Evolutionary conservation across 2,329 filamentous ascomycete species (phyloP).

Genomic region (Apiospora malaysiana): DNA sequence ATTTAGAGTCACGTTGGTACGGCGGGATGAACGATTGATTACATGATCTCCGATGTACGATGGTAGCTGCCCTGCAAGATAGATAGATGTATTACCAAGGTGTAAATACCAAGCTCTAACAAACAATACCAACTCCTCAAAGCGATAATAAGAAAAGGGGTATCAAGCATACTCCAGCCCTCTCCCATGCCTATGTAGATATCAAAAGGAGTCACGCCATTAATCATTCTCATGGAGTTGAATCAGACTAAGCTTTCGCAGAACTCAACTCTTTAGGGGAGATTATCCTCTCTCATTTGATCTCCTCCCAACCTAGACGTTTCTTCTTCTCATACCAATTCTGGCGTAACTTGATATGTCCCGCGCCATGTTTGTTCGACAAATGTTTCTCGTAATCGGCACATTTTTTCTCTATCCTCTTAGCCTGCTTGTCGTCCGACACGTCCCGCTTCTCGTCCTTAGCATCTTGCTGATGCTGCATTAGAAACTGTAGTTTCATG

Average conservation of each 20-base stretch:
- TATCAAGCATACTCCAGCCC: slow-evolving; percentile 13
- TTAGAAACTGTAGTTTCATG: not conserved
- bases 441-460: not conserved
- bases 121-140: not conserved
- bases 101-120: not conserved
- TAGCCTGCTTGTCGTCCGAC: not conserved
- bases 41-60: not conserved
- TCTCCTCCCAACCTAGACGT: not conserved
- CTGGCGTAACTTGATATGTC: not conserved
- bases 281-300: not conserved
- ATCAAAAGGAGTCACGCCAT: not conserved
- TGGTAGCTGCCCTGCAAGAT: not conserved
- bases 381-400: not conserved
- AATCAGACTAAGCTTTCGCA: not conserved
- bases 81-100: not conserved
- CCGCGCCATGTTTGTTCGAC: not conserved
- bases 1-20: not conserved
- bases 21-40: not conserved
- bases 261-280: too few relatives aligned
- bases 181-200: not conserved
- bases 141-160: not conserved
- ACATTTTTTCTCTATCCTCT: not conserved
- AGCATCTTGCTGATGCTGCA: not conserved
- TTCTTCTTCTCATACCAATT: not conserved
- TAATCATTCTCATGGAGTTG: too few relatives aligned